Evolutionary conservation across 495 filamentous ascomycete species (phyloP).

Genomic region (Poronia punctata): DNA sequence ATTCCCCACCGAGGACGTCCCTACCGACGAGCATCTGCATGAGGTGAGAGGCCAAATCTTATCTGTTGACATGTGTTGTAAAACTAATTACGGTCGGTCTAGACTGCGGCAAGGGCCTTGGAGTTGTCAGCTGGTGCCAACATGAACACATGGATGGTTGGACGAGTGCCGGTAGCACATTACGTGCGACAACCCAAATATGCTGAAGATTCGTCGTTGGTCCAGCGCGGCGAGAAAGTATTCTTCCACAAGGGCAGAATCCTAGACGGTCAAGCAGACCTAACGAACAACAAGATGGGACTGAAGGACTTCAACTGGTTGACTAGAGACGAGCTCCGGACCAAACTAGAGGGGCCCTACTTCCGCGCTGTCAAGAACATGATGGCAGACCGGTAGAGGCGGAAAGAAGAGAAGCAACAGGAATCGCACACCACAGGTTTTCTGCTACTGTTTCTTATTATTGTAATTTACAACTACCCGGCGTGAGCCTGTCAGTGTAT

Average conservation of each 20-base stretch:
- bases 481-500: slow-evolving; percentile 6
- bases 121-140: slow-evolving; percentile 73
- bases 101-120: slow-evolving; percentile 79
- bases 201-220: slow-evolving; percentile 27
- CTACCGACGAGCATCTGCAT: slow-evolving; percentile 66
- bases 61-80: background rate
- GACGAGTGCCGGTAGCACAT: slow-evolving; percentile 83
- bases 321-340: slow-evolving; percentile 75
- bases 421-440: slow-evolving; percentile 3
- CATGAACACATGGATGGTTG: slow-evolving; percentile 99
- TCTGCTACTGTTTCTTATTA: slow-evolving; percentile 9
- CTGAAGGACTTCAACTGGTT: slow-evolving; percentile 87
- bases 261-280: slow-evolving; percentile 88
- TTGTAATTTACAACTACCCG: slow-evolving; percentile 11
- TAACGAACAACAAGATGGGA: slow-evolving; percentile 62
- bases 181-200: slow-evolving; percentile 44
- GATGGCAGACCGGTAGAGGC: slow-evolving; percentile 59
- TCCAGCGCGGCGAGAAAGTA: slow-evolving; percentile 60
- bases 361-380: slow-evolving; percentile 71
- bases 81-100: slow-evolving; percentile 10
- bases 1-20: slow-evolving; percentile 64
- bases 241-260: slow-evolving; percentile 96
- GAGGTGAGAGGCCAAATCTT: slow-evolving; percentile 54
- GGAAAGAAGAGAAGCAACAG: background rate
- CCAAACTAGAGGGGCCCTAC: slow-evolving; percentile 55